These are phyloP conservation scores for Silene uniflora DNA, from an alignment of 148 eudicot species.

Conservation along the genomic window DNA sequence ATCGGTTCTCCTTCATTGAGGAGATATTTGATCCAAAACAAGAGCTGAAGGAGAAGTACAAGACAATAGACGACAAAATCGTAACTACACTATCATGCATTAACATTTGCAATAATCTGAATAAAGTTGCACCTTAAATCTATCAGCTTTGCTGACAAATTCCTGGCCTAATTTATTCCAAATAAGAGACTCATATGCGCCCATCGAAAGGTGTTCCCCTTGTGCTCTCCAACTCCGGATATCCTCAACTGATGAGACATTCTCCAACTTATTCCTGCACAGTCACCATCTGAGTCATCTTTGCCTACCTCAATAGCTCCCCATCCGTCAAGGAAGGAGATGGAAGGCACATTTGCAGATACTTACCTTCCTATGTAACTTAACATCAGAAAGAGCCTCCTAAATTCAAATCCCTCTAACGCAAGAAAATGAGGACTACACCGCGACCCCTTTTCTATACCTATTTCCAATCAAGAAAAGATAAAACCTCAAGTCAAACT, in stretches of 20 bases:
- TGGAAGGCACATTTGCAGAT: background rate
- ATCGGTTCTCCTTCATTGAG: too few relatives aligned
- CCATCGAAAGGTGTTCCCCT: slow-evolving; percentile 34
- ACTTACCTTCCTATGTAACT: slow-evolving; percentile 15
- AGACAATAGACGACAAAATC: background rate
- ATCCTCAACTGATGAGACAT: slow-evolving; percentile 30
- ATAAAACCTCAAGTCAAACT: background rate
- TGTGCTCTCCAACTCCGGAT: slow-evolving; percentile 23
- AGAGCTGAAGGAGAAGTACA: background rate
- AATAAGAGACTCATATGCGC: slow-evolving; percentile 36
- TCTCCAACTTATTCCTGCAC: slow-evolving; percentile 48
- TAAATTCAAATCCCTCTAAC: slow-evolving; percentile 6
- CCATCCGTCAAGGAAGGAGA: background rate
- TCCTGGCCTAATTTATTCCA: slow-evolving; percentile 36
- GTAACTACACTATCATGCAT: background rate
- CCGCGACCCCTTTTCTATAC: background rate
- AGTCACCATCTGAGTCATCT: slow-evolving; percentile 1
- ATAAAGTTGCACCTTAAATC: slow-evolving; percentile 7
- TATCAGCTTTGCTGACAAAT: background rate
- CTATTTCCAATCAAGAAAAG: background rate
- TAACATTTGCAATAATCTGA: background rate
- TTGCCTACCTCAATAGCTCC: background rate
- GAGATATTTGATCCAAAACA: background rate
- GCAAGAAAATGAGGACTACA: slow-evolving; percentile 7
- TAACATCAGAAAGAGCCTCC: background rate